Percentiles rank a stretch among this genome's conserved stretches.
Conservation (phyloP, 768 basidiomycete species). For the Mrakia blollopis region DNA sequence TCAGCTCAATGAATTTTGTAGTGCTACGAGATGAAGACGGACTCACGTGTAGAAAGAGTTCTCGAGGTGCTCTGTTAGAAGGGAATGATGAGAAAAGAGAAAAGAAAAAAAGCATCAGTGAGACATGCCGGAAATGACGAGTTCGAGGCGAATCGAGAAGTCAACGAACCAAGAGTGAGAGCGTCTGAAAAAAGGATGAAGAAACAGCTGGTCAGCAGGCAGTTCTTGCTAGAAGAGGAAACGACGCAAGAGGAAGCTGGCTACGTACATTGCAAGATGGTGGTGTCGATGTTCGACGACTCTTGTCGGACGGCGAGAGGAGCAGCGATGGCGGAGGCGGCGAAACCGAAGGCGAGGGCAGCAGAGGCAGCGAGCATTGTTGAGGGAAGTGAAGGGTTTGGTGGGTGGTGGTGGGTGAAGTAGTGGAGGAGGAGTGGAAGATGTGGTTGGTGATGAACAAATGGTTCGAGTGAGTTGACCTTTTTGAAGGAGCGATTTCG, state of each 20-base stretch:
- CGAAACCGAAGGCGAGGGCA: not conserved
- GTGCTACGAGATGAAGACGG: not conserved
- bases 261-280: constrained; percentile 13
- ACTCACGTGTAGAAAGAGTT: not conserved
- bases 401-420: not conserved
- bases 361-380: not conserved
- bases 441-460: not conserved
- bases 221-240: not conserved
- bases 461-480: not conserved
- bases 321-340: not conserved
- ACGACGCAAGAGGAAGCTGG: not conserved
- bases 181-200: not conserved
- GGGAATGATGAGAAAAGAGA: not conserved
- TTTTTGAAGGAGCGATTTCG: not conserved
- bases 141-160: not conserved
- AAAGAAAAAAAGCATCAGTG: not conserved
- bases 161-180: constrained; percentile 7
- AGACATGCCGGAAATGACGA: not conserved
- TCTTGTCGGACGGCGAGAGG: not conserved
- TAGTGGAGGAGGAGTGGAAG: not conserved
- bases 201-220: not conserved
- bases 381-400: not conserved
- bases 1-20: not conserved
- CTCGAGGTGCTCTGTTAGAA: constrained; percentile 15
- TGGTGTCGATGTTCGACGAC: not conserved